Conservation (phyloP, 169 alveolate genomes). For the Sarcocystis neurona region DNA sequence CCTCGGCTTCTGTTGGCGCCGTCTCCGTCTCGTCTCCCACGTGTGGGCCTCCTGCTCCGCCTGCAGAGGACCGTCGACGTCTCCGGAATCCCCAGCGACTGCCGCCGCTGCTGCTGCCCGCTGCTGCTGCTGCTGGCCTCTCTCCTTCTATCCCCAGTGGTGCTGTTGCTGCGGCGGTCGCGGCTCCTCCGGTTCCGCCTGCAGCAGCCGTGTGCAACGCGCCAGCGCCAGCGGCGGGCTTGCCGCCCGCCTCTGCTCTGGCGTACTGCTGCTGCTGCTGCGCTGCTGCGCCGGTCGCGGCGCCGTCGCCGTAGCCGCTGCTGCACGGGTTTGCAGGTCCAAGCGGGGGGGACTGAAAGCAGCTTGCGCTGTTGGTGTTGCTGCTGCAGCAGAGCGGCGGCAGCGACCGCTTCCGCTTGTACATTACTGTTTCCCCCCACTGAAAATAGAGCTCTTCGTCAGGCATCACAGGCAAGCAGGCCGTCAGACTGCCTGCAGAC, state of each 20-base stretch:
- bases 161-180: not conserved
- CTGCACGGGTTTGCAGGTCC: not conserved
- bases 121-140: constrained; percentile 1
- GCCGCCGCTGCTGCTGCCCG: constrained; percentile 36
- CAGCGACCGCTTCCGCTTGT: not conserved
- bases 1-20: not conserved
- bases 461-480: not conserved
- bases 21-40: not conserved
- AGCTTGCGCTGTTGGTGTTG: not conserved
- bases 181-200: constrained; percentile 13
- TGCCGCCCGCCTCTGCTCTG: not conserved
- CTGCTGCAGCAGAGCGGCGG: not conserved
- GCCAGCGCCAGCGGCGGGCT: not conserved
- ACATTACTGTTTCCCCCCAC: not conserved
- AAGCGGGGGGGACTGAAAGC: not conserved
- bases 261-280: constrained; percentile 42
- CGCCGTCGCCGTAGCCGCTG: not conserved
- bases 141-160: not conserved
- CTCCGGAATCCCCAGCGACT: constrained; percentile 17
- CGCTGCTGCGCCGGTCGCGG: not conserved
- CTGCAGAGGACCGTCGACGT: not conserved
- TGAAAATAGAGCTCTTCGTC: constrained; percentile 14
- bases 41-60: not conserved
- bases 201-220: constrained; percentile 8
- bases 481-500: not conserved